These are phyloP conservation scores for Iris macrosiphon DNA, from an alignment of 106 monocot species.

Conservation along the genomic window DNA sequence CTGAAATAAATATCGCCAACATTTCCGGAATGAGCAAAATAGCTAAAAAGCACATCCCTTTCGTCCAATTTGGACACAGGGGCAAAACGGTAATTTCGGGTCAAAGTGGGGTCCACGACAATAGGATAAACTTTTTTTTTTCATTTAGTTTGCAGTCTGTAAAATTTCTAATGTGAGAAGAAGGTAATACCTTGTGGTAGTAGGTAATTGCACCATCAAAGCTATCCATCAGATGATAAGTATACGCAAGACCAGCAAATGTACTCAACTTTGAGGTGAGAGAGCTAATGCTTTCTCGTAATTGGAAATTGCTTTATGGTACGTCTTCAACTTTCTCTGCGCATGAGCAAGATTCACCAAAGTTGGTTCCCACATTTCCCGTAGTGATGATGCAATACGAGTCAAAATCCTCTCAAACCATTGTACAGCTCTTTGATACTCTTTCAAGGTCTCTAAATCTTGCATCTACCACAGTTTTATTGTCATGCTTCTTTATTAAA, in stretches of 20 bases:
- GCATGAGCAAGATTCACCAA: constrained; percentile 91
- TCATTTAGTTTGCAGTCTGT: no score
- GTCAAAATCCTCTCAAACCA: constrained; percentile 84
- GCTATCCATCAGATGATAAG: constrained; percentile 80
- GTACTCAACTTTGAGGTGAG: constrained; percentile 70
- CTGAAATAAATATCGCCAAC: no score
- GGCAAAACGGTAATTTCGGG: no score
- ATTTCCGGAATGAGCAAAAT: no score
- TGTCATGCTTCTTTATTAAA: constrained; percentile 93
- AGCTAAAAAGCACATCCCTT: no score
- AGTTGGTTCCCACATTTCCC: constrained; percentile 95
- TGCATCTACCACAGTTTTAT: constrained; percentile 67
- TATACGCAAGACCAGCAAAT: constrained; percentile 91
- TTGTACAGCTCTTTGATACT: constrained; percentile 71
- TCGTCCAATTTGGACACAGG: no score
- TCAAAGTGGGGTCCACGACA: no score
- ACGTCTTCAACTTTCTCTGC: constrained; percentile 88
- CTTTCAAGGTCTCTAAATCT: constrained; percentile 79
- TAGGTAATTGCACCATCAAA: no score
- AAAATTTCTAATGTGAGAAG: no score
- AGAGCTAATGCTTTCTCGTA: constrained; percentile 92
- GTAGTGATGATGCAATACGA: constrained; percentile 57
- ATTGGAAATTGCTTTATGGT: constrained; percentile 62
- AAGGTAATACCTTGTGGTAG: no score
- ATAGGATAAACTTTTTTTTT: no score